Percentiles rank a stretch among this genome's conserved stretches.
phyloP scores from a whole-genome alignment of 2,329 filamentous ascomycete species.

The Fusarium tuaranense region DNA sequence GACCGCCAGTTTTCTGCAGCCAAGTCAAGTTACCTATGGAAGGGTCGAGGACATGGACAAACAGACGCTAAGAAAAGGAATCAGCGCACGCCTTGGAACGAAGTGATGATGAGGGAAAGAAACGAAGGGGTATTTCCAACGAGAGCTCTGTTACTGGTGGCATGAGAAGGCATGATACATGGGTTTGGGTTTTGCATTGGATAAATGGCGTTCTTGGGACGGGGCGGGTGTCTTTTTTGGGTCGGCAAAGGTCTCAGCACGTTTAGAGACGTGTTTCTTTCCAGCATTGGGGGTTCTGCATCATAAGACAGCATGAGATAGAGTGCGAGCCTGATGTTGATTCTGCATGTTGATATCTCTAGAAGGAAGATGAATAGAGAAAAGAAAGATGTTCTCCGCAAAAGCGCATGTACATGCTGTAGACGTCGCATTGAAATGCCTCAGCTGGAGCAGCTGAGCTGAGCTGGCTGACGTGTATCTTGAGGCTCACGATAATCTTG shows the following conservation, averaged over 20 bases:
- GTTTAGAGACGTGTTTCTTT: neutral
- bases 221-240: constrained; percentile 10
- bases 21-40: neutral
- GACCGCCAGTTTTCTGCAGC: neutral
- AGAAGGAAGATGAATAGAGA: constrained; percentile 9
- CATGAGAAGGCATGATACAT: constrained; percentile 17
- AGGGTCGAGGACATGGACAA: neutral
- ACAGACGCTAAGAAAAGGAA: neutral
- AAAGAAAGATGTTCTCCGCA: neutral
- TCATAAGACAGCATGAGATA: constrained; percentile 3
- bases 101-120: neutral
- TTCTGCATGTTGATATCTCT: constrained; percentile 1
- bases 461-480: constrained; percentile 28
- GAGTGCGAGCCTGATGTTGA: neutral
- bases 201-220: constrained; percentile 34
- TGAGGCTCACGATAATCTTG: constrained; percentile 30
- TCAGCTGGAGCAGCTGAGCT: neutral
- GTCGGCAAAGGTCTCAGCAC: neutral
- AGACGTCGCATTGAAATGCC: neutral
- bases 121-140: neutral
- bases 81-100: neutral
- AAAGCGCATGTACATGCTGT: neutral
- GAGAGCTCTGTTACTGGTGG: neutral
- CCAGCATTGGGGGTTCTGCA: constrained; percentile 2
- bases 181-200: constrained; percentile 31